A percentile compares a stretch with the other conserved stretches of the same genome.
Evolutionary conservation across 129 eudicot species (phyloP).

Genomic region (Silybum marianum): DNA sequence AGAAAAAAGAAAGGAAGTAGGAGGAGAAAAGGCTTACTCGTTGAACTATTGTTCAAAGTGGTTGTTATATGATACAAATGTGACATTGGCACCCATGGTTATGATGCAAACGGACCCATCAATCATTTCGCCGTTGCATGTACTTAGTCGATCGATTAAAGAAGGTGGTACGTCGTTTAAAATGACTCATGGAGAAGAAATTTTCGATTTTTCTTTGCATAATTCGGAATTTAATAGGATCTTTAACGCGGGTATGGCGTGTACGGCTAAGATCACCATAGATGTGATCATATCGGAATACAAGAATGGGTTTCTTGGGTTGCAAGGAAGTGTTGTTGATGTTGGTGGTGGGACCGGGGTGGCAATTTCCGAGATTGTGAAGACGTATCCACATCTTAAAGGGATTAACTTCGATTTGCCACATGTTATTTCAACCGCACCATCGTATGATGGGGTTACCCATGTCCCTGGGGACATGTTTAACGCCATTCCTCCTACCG

Average conservation of each 20-base stretch:
- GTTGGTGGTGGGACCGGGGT: constrained; percentile 48
- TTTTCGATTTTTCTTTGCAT: constrained; percentile 29
- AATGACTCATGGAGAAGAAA: constrained; percentile 33
- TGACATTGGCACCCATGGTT: constrained; percentile 33
- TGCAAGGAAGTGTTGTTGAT: constrained; percentile 37
- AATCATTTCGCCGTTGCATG: constrained; percentile 8
- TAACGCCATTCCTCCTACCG: constrained; percentile 30
- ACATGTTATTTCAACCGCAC: constrained; percentile 39
- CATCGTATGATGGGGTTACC: constrained; percentile 6
- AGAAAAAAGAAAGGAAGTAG: neutral
- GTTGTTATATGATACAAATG: constrained; percentile 19
- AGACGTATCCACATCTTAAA: constrained; percentile 35
- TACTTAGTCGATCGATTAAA: constrained; percentile 28
- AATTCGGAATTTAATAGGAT: constrained; percentile 22
- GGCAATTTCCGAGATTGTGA: constrained; percentile 34
- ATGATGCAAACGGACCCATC: constrained; percentile 23
- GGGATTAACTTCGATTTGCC: constrained; percentile 48
- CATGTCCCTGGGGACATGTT: constrained; percentile 46
- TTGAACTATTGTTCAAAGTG: constrained; percentile 32
- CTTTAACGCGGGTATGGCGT: constrained; percentile 40
- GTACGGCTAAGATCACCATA: constrained; percentile 21
- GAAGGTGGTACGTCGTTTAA: constrained; percentile 40
- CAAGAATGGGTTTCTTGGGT: constrained; percentile 15
- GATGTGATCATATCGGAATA: constrained; percentile 14
- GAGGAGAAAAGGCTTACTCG: constrained; percentile 15